phyloP scores from a whole-genome alignment of 2,329 filamentous ascomycete species.

The Talaromyces sp. region DNA sequence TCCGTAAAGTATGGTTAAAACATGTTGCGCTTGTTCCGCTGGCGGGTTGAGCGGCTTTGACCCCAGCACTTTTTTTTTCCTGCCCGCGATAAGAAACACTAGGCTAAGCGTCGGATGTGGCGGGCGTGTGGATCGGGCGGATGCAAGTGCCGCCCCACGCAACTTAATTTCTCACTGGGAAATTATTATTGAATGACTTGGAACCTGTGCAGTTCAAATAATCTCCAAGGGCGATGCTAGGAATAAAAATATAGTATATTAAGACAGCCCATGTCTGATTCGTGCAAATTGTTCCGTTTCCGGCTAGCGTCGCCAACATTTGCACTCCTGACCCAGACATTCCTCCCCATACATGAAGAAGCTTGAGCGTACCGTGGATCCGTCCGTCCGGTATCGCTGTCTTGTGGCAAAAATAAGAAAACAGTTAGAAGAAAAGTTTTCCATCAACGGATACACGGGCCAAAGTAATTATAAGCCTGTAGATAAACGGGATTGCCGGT shows the following conservation, averaged over 20 bases:
- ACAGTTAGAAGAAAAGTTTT: neutral
- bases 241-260: too few species aligned
- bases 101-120: neutral
- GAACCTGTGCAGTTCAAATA: too few species aligned
- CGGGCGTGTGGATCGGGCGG: neutral
- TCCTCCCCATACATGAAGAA: neutral
- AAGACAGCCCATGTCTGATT: too few species aligned
- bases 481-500: neutral
- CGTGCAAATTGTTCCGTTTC: neutral
- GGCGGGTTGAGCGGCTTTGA: too few species aligned
- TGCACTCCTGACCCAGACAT: neutral
- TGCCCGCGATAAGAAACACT: neutral
- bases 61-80: neutral
- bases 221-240: too few species aligned
- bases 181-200: too few species aligned
- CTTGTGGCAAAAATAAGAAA: neutral
- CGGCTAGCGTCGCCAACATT: neutral
- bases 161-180: neutral
- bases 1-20: too few species aligned
- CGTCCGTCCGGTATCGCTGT: neutral
- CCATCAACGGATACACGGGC: neutral
- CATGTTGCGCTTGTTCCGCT: too few species aligned
- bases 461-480: neutral
- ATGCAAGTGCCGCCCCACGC: neutral
- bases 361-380: neutral